These are phyloP conservation scores for Gossypium turneri DNA, from an alignment of 345 rosid species.

Conservation along the genomic window DNA sequence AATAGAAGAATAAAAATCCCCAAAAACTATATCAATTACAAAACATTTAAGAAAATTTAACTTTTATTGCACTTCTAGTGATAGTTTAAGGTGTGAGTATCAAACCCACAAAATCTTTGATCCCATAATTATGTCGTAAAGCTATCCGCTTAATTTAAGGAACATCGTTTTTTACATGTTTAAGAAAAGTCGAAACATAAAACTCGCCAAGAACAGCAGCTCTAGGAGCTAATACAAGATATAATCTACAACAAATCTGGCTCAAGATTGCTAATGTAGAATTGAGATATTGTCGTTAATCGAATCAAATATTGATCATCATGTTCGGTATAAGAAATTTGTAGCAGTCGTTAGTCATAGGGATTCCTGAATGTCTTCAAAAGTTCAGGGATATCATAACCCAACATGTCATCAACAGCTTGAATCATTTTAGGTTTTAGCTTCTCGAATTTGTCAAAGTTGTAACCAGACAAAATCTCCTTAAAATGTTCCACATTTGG, in stretches of 20 bases:
- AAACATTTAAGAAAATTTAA: background rate
- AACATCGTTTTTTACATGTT: background rate
- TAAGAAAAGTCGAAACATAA: background rate
- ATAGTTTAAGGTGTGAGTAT: background rate
- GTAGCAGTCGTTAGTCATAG: conserved; percentile 39
- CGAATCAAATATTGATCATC: background rate
- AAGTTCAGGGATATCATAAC: conserved; percentile 81
- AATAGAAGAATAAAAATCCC: background rate
- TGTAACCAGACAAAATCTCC: conserved; percentile 74
- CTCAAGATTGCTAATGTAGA: background rate
- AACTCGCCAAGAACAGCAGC: background rate
- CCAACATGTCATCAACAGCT: conserved; percentile 88
- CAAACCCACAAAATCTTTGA: background rate
- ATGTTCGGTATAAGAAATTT: background rate
- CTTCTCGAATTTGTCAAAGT: conserved; percentile 79
- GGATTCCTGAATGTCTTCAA: conserved; percentile 82
- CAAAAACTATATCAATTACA: background rate
- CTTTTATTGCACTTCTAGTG: background rate
- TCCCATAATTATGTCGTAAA: background rate
- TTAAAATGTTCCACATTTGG: conserved; percentile 78
- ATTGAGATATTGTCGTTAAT: background rate
- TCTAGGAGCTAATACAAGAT: background rate
- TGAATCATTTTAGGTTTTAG: conserved; percentile 88
- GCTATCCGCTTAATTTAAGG: background rate
- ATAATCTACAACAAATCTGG: background rate